Evolutionary conservation across 1,139 yeast species (phyloP).

Genomic region (Protomyces lactucae-debilis): DNA sequence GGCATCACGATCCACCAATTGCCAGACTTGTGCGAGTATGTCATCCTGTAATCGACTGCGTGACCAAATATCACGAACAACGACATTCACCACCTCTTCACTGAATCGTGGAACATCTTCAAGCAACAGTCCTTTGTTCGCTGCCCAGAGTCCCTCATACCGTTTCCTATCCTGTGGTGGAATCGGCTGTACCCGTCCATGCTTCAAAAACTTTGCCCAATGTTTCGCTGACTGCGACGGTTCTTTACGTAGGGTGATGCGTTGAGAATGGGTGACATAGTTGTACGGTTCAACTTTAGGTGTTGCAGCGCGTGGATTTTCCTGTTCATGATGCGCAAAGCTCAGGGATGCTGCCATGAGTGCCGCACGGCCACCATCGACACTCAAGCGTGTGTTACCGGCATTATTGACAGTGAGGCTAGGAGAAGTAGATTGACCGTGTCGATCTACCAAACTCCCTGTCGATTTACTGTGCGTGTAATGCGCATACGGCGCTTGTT

Average conservation of each 20-base stretch:
- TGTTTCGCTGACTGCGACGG: slow-evolving; percentile 3
- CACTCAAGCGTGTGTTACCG: background rate
- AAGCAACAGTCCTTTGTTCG: slow-evolving; percentile 49
- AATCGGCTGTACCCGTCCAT: slow-evolving; percentile 36
- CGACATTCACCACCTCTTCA: slow-evolving; percentile 40
- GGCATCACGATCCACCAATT: slow-evolving; percentile 66
- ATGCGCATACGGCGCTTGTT: background rate
- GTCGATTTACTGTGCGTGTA: slow-evolving; percentile 3
- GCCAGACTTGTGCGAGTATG: slow-evolving; percentile 66
- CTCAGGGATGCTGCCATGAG: slow-evolving; percentile 14
- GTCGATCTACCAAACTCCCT: background rate
- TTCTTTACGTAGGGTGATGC: slow-evolving; percentile 7
- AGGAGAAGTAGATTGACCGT: slow-evolving; percentile 2
- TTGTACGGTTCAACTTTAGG: slow-evolving; percentile 17
- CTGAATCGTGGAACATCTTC: slow-evolving; percentile 33
- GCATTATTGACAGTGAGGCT: background rate
- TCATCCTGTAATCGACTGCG: slow-evolving; percentile 67
- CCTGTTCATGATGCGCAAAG: slow-evolving; percentile 18
- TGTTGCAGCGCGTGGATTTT: slow-evolving; percentile 15
- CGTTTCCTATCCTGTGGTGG: slow-evolving; percentile 72
- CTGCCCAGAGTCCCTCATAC: slow-evolving; percentile 89
- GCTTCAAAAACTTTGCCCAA: slow-evolving; percentile 9
- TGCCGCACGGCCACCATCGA: slow-evolving; percentile 13
- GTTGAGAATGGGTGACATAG: slow-evolving; percentile 11
- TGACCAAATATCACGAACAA: slow-evolving; percentile 73